Percentiles rank a stretch among this genome's conserved stretches.
These are phyloP conservation scores for Backusella liffmaniae DNA, from an alignment of 192 early-diverging fungal genomes.

Conservation along the genomic window DNA sequence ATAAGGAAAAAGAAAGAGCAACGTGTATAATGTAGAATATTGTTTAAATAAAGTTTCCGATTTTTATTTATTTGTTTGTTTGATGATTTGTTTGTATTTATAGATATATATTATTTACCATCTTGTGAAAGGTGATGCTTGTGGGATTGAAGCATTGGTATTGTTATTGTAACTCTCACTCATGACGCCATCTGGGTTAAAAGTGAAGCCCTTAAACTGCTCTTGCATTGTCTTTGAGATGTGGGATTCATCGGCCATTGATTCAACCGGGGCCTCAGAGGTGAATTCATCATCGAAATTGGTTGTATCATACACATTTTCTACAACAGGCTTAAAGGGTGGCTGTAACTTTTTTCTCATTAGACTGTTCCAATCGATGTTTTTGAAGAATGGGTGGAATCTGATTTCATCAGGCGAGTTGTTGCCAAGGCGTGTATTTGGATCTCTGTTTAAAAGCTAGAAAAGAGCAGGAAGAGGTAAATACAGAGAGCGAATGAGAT, in stretches of 20 bases:
- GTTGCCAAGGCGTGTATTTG: conserved; percentile 78
- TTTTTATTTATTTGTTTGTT: neutral
- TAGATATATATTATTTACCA: conserved; percentile 3
- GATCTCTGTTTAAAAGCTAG: conserved; percentile 77
- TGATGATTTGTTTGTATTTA: neutral
- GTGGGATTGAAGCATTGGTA: neutral
- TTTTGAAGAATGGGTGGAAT: conserved; percentile 89
- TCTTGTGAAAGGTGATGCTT: conserved; percentile 8
- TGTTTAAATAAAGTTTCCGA: conserved; percentile 1
- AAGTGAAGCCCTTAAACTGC: conserved; percentile 95
- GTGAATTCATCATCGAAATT: conserved; percentile 99
- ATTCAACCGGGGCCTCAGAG: conserved; percentile 84
- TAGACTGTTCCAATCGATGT: conserved; percentile 88
- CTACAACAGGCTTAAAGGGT: conserved; percentile 89
- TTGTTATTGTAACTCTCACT: conserved; percentile 34
- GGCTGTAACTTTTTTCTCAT: conserved; percentile 88
- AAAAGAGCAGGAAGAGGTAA: neutral
- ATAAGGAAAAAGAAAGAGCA: neutral
- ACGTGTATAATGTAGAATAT: neutral
- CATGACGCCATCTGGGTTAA: conserved; percentile 74
- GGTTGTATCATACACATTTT: conserved; percentile 87
- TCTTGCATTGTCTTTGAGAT: conserved; percentile 87
- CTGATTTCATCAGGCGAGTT: conserved; percentile 90
- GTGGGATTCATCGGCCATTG: conserved; percentile 73
- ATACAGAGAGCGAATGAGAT: neutral